Conservation (phyloP, 176 grass and related monocot genomes). For the Aegilops longissima region DNA sequence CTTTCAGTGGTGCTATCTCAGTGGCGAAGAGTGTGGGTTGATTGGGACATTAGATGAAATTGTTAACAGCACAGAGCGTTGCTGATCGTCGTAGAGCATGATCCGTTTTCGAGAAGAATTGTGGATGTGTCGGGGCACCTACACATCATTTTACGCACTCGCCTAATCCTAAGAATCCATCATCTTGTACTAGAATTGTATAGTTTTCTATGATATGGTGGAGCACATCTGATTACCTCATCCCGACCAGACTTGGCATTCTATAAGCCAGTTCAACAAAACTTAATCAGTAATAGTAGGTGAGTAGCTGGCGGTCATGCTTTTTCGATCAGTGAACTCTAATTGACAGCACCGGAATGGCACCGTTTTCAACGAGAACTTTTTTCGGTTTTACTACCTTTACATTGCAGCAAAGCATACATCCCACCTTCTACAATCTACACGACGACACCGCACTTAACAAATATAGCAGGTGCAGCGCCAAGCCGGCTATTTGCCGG, state of each 20-base stretch:
- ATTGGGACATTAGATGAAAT: constrained; percentile 16
- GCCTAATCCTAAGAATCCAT: too few species aligned
- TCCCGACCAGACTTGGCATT: too few species aligned
- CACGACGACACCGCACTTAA: neutral
- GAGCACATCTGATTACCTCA: neutral
- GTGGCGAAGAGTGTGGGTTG: neutral
- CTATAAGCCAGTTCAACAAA: too few species aligned
- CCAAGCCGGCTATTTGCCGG: neutral
- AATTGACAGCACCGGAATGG: neutral
- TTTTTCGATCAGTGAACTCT: neutral
- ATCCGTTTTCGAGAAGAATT: neutral
- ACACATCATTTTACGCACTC: neutral
- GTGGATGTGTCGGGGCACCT: neutral
- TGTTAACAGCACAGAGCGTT: neutral
- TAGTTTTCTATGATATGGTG: neutral
- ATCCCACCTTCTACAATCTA: neutral
- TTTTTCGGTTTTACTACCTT: neutral
- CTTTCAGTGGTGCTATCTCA: neutral
- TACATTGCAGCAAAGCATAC: neutral
- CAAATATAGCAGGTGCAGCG: neutral
- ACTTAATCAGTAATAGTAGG: neutral
- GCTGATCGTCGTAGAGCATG: too few species aligned
- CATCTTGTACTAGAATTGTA: neutral
- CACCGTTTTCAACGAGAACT: neutral
- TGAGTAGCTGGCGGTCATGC: neutral